These are phyloP conservation scores for Butyriboletus loyo DNA, from an alignment of 768 basidiomycete genomes.

Conservation along the genomic window DNA sequence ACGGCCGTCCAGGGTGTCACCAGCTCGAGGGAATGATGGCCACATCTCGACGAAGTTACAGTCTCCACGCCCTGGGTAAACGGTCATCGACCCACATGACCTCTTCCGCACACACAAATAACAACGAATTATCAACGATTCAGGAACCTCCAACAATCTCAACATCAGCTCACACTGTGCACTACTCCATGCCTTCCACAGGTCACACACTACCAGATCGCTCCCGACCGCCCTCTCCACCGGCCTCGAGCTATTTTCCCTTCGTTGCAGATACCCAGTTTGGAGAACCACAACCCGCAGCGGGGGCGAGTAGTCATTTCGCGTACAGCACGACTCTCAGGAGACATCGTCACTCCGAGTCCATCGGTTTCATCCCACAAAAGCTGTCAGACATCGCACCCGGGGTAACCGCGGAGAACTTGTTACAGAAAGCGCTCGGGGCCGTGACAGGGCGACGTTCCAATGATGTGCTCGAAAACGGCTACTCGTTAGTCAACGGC, in stretches of 20 bases:
- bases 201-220: slow-evolving; percentile 15
- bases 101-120: slow-evolving; percentile 1
- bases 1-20: neutral
- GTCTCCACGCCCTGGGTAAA: slow-evolving; percentile 14
- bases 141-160: slow-evolving; percentile 19
- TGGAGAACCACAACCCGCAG: slow-evolving; percentile 52
- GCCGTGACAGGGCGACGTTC: slow-evolving; percentile 29
- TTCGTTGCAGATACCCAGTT: slow-evolving; percentile 47
- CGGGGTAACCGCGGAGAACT: slow-evolving; percentile 45
- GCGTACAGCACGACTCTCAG: slow-evolving; percentile 80
- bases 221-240: slow-evolving; percentile 53
- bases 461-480: slow-evolving; percentile 35
- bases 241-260: slow-evolving; percentile 80
- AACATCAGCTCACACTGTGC: slow-evolving; percentile 21
- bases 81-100: slow-evolving; percentile 15
- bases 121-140: slow-evolving; percentile 15
- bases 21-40: slow-evolving; percentile 20
- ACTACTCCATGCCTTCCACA: slow-evolving; percentile 11
- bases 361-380: slow-evolving; percentile 36
- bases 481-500: slow-evolving; percentile 34
- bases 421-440: slow-evolving; percentile 45
- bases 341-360: slow-evolving; percentile 52
- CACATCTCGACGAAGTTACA: slow-evolving; percentile 26
- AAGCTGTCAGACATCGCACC: slow-evolving; percentile 30
- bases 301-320: slow-evolving; percentile 71